These are phyloP conservation scores for Syzygium oleosum DNA, from an alignment of 345 rosid species.

Conservation along the genomic window DNA sequence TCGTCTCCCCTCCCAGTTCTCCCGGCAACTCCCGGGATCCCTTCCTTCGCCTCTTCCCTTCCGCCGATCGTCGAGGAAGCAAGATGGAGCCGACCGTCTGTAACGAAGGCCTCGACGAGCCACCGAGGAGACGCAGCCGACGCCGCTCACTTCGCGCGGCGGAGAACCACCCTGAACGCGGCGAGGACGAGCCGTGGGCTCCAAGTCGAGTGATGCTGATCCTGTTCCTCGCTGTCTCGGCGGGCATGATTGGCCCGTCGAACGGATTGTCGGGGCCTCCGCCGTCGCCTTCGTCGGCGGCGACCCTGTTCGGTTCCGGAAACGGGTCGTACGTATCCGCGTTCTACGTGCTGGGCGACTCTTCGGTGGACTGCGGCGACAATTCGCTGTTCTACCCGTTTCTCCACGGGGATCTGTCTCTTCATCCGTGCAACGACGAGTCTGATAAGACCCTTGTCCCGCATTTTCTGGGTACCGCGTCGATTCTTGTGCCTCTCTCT, in stretches of 20 bases:
- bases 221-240: background rate
- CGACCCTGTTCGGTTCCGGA: background rate
- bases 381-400: slow-evolving; percentile 44
- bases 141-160: background rate
- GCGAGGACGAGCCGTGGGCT: background rate
- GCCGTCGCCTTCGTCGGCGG: background rate
- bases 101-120: background rate
- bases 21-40: background rate
- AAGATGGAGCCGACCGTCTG: background rate
- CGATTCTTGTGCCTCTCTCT: background rate
- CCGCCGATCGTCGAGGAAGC: background rate
- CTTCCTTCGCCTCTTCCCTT: background rate
- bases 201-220: background rate
- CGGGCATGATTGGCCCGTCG: background rate
- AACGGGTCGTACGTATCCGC: slow-evolving; percentile 15
- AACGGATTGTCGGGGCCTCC: background rate
- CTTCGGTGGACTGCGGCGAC: slow-evolving; percentile 61
- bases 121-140: background rate
- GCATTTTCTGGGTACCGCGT: slow-evolving; percentile 36
- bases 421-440: slow-evolving; percentile 49
- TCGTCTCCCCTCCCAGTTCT: background rate
- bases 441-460: slow-evolving; percentile 45
- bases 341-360: slow-evolving; percentile 52
- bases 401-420: slow-evolving; percentile 37
- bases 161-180: background rate